Conservation (phyloP, 2,329 filamentous ascomycete genomes). For the Beauveria brongniartii region DNA sequence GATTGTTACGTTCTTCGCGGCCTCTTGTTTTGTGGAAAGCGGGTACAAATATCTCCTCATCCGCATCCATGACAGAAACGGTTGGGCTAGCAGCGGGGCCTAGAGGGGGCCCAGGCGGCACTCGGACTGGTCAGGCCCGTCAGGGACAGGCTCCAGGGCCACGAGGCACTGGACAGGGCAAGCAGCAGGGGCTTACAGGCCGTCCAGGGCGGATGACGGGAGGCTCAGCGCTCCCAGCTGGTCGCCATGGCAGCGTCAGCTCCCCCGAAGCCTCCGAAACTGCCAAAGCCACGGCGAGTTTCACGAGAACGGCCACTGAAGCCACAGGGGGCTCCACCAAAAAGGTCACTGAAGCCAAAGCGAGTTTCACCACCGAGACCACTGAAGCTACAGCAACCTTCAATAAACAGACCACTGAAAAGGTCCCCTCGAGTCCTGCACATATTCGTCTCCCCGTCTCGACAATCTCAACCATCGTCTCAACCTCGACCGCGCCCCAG, state of each 20-base stretch:
- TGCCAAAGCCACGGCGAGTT: not conserved
- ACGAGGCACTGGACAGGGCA: not conserved
- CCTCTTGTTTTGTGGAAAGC: not conserved
- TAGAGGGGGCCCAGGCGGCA: not conserved
- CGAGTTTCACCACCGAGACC: too few species aligned
- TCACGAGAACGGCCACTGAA: not conserved
- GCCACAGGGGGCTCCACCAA: not conserved
- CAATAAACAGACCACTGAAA: too few species aligned
- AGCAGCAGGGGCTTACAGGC: not conserved
- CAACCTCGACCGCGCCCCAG: not conserved
- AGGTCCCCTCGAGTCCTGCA: not conserved
- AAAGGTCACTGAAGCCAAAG: not conserved
- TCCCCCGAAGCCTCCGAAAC: not conserved
- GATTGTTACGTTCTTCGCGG: not conserved
- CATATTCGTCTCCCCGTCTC: slow-evolving; percentile 11
- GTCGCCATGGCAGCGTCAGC: not conserved
- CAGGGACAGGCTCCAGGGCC: not conserved
- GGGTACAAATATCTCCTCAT: not conserved
- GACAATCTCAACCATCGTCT: not conserved
- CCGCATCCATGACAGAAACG: slow-evolving; percentile 7
- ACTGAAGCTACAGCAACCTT: too few species aligned
- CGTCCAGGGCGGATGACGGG: not conserved
- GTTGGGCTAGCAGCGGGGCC: not conserved
- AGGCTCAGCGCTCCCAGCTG: not conserved
- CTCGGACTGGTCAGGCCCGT: not conserved